Base-by-base conservation (phyloP, 2,329 filamentous ascomycete species). In the Colletotrichum graminicola region DNA sequence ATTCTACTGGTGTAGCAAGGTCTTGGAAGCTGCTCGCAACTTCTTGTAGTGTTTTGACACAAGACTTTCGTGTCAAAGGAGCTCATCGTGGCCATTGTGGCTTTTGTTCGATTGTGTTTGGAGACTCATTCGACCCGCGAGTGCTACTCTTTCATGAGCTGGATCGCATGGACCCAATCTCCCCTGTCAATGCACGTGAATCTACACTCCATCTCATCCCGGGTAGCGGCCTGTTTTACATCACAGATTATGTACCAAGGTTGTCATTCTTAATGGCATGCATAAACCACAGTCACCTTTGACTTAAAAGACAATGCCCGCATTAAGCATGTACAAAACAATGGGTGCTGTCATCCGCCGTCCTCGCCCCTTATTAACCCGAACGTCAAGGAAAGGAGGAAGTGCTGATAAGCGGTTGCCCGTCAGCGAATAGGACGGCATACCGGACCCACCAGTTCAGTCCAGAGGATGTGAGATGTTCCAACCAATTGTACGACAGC, bases 401-500 rank as follows among this genome's bases (percentile, higher is more conserved):
- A 23, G 21, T 14, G 26, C 18, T 21, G 29, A 26, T 18, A 36
- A 4, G 52, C 12, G 3, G n/a, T 45, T 47, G 26, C 29, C 43
- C 51, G n/a, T 47, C 65, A 45, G 47, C 68, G 54, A 68, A 68
- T 68, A 23, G 59, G 57, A 57, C 34, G 1, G 3, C 43, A 45
- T 71, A 18, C 64, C 39, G 65, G 10, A 8, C 43, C 16, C 14
- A 23, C 18, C 8, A 8, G 21, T 29, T 34, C 8, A 8, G 21
- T 29, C 34, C n/a, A 21, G 16, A 57, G 23, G 32, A 29, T 7
- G 23, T 36, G 21, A 62, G 4, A 54, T 62, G 62, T 59, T 43
- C 65, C 57, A 45, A 55, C 57, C 68, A 68, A 71, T 71, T 71
- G 6, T 36, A 32, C 10, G 18, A 21, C 18, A 41, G 21, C 6